phyloP scores from a whole-genome alignment of 2,329 filamentous ascomycete species.

The Alternaria brassicae region DNA sequence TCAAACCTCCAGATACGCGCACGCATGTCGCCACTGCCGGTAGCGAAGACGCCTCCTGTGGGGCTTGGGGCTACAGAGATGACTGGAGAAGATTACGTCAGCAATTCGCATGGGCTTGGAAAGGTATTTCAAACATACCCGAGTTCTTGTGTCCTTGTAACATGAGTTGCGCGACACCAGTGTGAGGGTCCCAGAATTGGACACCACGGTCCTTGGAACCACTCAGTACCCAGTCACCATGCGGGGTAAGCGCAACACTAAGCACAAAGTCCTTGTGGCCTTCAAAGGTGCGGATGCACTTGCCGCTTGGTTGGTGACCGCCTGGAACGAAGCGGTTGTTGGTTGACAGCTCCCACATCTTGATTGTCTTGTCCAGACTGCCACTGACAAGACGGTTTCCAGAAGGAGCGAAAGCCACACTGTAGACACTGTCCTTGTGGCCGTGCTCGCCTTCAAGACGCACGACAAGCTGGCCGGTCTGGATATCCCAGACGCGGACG shows the following conservation, averaged over 20 bases:
- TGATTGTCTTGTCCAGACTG: conserved; percentile 96
- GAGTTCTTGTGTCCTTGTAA: conserved; percentile 98
- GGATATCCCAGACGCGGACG: conserved; percentile 94
- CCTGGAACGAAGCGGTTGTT: conserved; percentile 71
- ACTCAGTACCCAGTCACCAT: conserved; percentile 94
- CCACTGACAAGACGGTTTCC: conserved; percentile 93
- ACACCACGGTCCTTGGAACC: conserved; percentile 97
- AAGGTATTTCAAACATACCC: conserved; percentile 55
- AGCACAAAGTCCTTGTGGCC: conserved; percentile 99
- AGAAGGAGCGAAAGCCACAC: conserved; percentile 92
- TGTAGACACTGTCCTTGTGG: conserved; percentile 97
- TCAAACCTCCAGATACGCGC: conserved; percentile 87
- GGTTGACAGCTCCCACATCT: conserved; percentile 94
- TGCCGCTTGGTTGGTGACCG: conserved; percentile 79
- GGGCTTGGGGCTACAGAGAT: conserved; percentile 97
- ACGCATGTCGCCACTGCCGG: conserved; percentile 96
- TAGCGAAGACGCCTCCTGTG: conserved; percentile 86
- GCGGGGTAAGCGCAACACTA: conserved; percentile 91
- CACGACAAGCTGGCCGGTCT: conserved; percentile 84
- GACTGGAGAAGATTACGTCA: conserved; percentile 60
- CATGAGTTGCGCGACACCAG: conserved; percentile 95
- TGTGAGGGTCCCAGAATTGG: conserved; percentile 97
- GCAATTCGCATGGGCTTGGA: neutral
- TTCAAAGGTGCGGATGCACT: conserved; percentile 96
- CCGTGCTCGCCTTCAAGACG: conserved; percentile 91